Conservation (phyloP, 2,329 filamentous ascomycete genomes). For the Dothistroma pini region DNA sequence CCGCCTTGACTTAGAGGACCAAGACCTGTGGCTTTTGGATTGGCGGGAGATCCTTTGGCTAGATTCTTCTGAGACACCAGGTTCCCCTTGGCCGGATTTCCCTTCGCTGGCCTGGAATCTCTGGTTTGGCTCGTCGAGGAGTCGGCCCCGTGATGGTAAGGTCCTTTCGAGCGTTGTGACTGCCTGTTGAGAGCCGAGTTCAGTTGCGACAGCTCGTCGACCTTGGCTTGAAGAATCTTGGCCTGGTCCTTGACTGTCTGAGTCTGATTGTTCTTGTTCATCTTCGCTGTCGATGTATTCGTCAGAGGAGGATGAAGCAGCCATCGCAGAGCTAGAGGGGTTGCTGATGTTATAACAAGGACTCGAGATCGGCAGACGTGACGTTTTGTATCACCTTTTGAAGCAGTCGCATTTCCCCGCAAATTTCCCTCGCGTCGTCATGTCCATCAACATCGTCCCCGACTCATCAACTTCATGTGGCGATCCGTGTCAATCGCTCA, state of each 20-base stretch:
- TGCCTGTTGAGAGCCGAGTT: constrained; percentile 12
- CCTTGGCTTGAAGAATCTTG: constrained; percentile 6
- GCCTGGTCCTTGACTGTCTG: constrained; percentile 15
- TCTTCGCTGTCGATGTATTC: constrained; percentile 11
- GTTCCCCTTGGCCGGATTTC: constrained; percentile 12
- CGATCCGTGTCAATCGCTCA: neutral
- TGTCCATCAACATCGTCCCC: neutral
- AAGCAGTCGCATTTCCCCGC: neutral
- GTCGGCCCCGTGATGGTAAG: constrained; percentile 10
- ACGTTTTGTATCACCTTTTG: neutral
- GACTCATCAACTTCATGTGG: constrained; percentile 1
- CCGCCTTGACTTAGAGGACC: constrained; percentile 10
- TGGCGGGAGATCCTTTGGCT: constrained; percentile 9
- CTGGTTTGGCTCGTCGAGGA: constrained; percentile 14
- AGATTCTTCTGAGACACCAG: constrained; percentile 11
- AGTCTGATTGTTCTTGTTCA: constrained; percentile 9
- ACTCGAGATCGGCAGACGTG: neutral
- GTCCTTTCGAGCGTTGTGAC: constrained; percentile 8
- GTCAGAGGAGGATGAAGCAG: constrained; percentile 4
- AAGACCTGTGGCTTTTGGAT: constrained; percentile 8
- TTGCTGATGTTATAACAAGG: neutral
- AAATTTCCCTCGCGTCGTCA: neutral
- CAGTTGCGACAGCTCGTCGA: constrained; percentile 11
- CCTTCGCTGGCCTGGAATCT: constrained; percentile 10
- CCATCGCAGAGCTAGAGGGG: constrained; percentile 1